Conservation (phyloP, 768 basidiomycete genomes). For the Xerocomellus chrysenteron region DNA sequence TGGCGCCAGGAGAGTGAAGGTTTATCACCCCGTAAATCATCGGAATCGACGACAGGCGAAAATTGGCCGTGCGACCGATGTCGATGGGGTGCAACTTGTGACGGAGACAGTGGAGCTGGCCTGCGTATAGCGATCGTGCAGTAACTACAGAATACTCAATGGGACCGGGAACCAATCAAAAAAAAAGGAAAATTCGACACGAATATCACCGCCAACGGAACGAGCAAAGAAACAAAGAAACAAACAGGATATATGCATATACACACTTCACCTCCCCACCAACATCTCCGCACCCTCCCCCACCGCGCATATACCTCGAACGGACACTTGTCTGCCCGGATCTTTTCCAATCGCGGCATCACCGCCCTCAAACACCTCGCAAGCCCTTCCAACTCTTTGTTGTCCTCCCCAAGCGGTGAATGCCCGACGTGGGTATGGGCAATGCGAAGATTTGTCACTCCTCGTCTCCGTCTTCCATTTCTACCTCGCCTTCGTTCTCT, state of each 20-base stretch:
- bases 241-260: background rate
- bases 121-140: no score
- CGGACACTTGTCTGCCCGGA: slow-evolving; percentile 11
- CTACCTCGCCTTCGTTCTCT: background rate
- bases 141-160: no score
- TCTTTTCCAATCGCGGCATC: slow-evolving; percentile 25
- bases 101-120: slow-evolving; percentile 9
- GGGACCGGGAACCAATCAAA: no score
- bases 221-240: background rate
- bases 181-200: no score
- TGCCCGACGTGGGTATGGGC: slow-evolving; percentile 21
- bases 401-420: slow-evolving; percentile 21
- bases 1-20: no score
- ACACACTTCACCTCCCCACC: background rate
- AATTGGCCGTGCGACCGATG: background rate
- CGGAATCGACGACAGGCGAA: no score
- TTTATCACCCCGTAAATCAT: no score
- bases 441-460: background rate
- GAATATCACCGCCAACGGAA: no score
- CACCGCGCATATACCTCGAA: slow-evolving; percentile 14
- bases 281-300: slow-evolving; percentile 10
- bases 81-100: background rate
- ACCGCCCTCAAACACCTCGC: slow-evolving; percentile 17
- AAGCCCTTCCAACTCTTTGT: background rate
- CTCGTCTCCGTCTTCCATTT: no score